phyloP scores from a whole-genome alignment of 495 filamentous ascomycete genomes.

The Penicillium soppii region DNA sequence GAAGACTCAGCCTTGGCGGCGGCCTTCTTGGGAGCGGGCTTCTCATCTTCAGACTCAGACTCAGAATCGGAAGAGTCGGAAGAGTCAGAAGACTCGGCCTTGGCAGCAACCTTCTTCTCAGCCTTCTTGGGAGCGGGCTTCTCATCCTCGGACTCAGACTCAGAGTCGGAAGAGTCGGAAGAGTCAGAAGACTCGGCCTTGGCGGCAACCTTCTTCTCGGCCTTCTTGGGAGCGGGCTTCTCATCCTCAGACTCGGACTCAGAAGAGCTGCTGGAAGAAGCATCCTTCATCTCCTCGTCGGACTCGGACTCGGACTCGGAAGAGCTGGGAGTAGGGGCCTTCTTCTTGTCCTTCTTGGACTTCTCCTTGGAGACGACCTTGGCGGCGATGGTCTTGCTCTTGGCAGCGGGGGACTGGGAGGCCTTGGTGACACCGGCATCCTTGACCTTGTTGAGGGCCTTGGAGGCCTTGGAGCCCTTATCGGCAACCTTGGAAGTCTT shows the following conservation, averaged over 20 bases:
- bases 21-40: slow-evolving; percentile 34
- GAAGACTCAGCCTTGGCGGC: slow-evolving; percentile 32
- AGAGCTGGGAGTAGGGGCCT: slow-evolving; percentile 48
- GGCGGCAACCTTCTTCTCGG: slow-evolving; percentile 27
- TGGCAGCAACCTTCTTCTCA: slow-evolving; percentile 18
- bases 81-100: slow-evolving; percentile 17
- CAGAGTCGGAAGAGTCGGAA: slow-evolving; percentile 36
- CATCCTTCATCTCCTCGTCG: slow-evolving; percentile 42
- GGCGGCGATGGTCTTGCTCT: slow-evolving; percentile 51
- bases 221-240: slow-evolving; percentile 36
- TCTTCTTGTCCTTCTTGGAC: slow-evolving; percentile 42
- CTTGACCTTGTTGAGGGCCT: slow-evolving; percentile 54
- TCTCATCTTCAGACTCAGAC: slow-evolving; percentile 32
- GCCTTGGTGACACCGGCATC: slow-evolving; percentile 51
- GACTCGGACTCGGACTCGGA: slow-evolving; percentile 46
- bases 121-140: slow-evolving; percentile 28
- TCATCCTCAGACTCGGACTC: slow-evolving; percentile 33
- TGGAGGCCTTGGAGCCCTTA: slow-evolving; percentile 50
- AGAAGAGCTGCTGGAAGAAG: slow-evolving; percentile 26
- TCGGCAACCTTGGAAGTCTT: slow-evolving; percentile 52
- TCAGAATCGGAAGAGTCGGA: slow-evolving; percentile 29
- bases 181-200: slow-evolving; percentile 36
- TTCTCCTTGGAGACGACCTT: slow-evolving; percentile 45
- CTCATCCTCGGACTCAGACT: slow-evolving; percentile 33
- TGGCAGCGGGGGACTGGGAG: slow-evolving; percentile 46